Base-by-base conservation (phyloP, 2,329 filamentous ascomycete species). In the Pestalotiopsis sp. region DNA sequence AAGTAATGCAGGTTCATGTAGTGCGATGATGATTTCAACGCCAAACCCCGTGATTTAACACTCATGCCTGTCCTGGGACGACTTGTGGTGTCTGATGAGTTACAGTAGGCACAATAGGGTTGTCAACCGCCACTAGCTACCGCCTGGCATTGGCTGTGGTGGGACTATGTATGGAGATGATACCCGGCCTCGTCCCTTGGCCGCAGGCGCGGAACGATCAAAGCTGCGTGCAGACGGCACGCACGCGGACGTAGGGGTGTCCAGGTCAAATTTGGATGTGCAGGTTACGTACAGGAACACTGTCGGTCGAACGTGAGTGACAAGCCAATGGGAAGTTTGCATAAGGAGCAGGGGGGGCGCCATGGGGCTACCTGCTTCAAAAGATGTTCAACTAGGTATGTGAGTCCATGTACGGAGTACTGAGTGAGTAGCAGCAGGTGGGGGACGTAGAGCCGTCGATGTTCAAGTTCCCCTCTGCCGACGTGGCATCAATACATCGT, bases 401-500 rank as follows among this genome's bases (percentile, higher is more conserved):
- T 70, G 70, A 75, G 40, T 64, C 40, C n/a, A 64, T 49, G 61
- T 64, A 49, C 61, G 25, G 61, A 64, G 45, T n/a, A 49, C 61
- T 49, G 61, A 64, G 45, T n/a, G 45, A 52, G 45, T 52, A 52
- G 45, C 45, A 52, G 72, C 71, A 70, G 68, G 74, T 76, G 76
- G 76, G 76, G 75, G 76, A 76, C 25, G 64, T 72, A 71, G 68
- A 74, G 70, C 73, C 73, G 74, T 73, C 71, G 72, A 74, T 73
- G 74, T 72, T 52, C 71, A 73, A 74, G 71, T 68, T 72, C 72
- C 70, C 68, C 72, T 56, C 66, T 41, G 73, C 74, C 76, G 76
- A 78, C 77, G 77, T 79, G 77, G 77, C 77, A 78, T 74, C 73
- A 75, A 73, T 72, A 72, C 71, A 77, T 72, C 72, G 71, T 74